Evolutionary conservation across 1,284 basidiomycete species (phyloP).

Genomic region (Ceratobasidium sp.): DNA sequence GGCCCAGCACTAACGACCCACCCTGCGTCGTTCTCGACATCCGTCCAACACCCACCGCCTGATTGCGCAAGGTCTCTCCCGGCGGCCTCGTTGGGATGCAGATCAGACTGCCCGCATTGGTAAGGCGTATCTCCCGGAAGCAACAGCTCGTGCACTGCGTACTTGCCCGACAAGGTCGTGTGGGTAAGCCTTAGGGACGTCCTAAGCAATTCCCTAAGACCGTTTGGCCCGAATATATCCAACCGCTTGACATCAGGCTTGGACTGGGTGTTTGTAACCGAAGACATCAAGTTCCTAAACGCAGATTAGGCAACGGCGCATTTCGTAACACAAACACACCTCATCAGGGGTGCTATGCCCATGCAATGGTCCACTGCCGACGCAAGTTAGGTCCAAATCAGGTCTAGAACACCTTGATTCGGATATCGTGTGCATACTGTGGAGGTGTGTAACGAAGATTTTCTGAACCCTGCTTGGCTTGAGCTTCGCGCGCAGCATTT

Average conservation of each 20-base stretch:
- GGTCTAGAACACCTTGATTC: background rate
- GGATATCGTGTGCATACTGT: slow-evolving; percentile 61
- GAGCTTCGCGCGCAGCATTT: slow-evolving; percentile 72
- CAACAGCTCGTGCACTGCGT: slow-evolving; percentile 85
- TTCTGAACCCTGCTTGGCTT: slow-evolving; percentile 70
- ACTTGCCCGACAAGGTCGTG: slow-evolving; percentile 71
- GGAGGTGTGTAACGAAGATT: slow-evolving; percentile 92
- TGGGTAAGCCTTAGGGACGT: slow-evolving; percentile 76
- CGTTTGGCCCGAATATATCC: slow-evolving; percentile 85
- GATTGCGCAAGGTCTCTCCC: slow-evolving; percentile 73
- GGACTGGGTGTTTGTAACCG: slow-evolving; percentile 24
- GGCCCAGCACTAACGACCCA: slow-evolving; percentile 80
- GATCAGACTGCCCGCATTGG: slow-evolving; percentile 62
- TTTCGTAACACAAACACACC: slow-evolving; percentile 58
- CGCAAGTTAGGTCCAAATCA: slow-evolving; percentile 40
- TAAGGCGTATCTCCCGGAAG: slow-evolving; percentile 63
- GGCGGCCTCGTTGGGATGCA: slow-evolving; percentile 74
- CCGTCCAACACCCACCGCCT: slow-evolving; percentile 77
- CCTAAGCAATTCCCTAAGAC: slow-evolving; percentile 82
- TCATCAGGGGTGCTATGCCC: slow-evolving; percentile 79
- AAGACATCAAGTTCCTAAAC: slow-evolving; percentile 39
- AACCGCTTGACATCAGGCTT: slow-evolving; percentile 63
- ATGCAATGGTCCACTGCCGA: slow-evolving; percentile 81
- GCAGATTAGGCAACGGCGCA: slow-evolving; percentile 35
- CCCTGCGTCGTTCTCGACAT: slow-evolving; percentile 61